Percentiles rank a stretch among this genome's conserved stretches.
These are phyloP conservation scores for Thecaphora frezii DNA, from an alignment of 1,284 basidiomycete species.

Conservation along the genomic window DNA sequence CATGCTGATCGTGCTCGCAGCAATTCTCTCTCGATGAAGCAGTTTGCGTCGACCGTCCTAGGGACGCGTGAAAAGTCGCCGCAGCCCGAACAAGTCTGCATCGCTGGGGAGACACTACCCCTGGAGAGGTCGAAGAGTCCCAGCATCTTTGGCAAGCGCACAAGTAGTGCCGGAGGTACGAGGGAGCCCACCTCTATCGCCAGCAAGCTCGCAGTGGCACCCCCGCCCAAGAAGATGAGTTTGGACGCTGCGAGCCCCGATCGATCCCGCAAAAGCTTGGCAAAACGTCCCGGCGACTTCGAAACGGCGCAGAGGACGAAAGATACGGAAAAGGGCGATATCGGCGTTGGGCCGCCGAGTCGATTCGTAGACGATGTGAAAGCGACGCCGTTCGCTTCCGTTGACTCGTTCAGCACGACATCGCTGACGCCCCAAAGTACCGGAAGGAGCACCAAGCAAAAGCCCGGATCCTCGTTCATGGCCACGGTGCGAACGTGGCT, in stretches of 20 bases:
- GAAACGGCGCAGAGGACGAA: conserved; percentile 1
- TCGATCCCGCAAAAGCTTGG: conserved; percentile 11
- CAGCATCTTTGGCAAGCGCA: conserved; percentile 23
- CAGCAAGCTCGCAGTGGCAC: neutral
- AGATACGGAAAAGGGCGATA: conserved; percentile 10
- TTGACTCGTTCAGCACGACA: conserved; percentile 47
- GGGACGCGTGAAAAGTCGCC: conserved; percentile 9
- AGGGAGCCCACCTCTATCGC: neutral
- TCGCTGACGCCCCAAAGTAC: conserved; percentile 26
- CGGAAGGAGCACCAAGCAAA: conserved; percentile 25
- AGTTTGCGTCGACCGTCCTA: conserved; percentile 32
- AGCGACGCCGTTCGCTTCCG: conserved; percentile 24
- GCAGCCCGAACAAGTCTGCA: conserved; percentile 18
- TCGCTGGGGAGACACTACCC: conserved; percentile 33
- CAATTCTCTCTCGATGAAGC: conserved; percentile 42
- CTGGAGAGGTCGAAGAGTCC: conserved; percentile 41
- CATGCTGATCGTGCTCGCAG: conserved; percentile 33
- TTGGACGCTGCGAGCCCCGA: neutral
- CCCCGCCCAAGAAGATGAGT: neutral
- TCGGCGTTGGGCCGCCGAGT: too few relatives aligned
- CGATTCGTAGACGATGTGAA: neutral
- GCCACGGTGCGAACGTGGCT: conserved; percentile 76
- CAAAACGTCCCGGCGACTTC: conserved; percentile 1
- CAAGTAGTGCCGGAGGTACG: neutral
- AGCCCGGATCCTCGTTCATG: conserved; percentile 41